phyloP scores from a whole-genome alignment of 371 early-diverging fungal species.

The Nematocida homosporus region DNA sequence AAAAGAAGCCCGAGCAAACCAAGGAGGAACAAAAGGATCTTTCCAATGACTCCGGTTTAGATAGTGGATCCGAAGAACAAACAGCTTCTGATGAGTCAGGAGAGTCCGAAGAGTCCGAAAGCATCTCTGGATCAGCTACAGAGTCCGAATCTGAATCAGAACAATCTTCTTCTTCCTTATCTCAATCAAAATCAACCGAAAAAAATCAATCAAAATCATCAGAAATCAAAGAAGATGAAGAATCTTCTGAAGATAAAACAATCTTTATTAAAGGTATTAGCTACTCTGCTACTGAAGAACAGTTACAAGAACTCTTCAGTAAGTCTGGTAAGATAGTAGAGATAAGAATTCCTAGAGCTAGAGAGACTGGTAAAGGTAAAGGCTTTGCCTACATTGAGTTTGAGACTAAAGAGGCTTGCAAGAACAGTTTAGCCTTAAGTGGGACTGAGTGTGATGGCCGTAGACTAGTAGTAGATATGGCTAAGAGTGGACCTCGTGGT shows the following conservation, averaged over 20 bases:
- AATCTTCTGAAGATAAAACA: conserved; percentile 57
- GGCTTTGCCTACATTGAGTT: conserved; percentile 69
- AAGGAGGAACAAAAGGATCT: conserved; percentile 16
- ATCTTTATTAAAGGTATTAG: conserved; percentile 67
- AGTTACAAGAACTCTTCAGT: conserved; percentile 62
- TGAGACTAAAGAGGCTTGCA: conserved; percentile 57
- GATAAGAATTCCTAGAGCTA: conserved; percentile 62
- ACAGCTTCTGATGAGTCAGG: conserved; percentile 44
- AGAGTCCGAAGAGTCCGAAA: conserved; percentile 5
- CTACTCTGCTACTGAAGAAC: conserved; percentile 59
- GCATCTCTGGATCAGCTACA: not conserved
- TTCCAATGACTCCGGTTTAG: conserved; percentile 1
- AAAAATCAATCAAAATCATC: conserved; percentile 27
- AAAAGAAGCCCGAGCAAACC: conserved; percentile 24
- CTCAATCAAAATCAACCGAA: conserved; percentile 16
- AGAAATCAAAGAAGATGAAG: conserved; percentile 49
- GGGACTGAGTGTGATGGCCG: conserved; percentile 55
- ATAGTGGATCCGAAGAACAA: not conserved
- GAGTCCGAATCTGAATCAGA: conserved; percentile 20
- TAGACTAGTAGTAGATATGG: conserved; percentile 36
- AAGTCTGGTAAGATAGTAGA: conserved; percentile 62
- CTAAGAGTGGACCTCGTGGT: conserved; percentile 7
- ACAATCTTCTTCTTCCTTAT: conserved; percentile 2
- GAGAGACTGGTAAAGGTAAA: conserved; percentile 60
- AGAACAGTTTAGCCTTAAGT: conserved; percentile 58